Base-by-base conservation (phyloP, 1,139 yeast genomes). In the Diutina siamensis region DNA sequence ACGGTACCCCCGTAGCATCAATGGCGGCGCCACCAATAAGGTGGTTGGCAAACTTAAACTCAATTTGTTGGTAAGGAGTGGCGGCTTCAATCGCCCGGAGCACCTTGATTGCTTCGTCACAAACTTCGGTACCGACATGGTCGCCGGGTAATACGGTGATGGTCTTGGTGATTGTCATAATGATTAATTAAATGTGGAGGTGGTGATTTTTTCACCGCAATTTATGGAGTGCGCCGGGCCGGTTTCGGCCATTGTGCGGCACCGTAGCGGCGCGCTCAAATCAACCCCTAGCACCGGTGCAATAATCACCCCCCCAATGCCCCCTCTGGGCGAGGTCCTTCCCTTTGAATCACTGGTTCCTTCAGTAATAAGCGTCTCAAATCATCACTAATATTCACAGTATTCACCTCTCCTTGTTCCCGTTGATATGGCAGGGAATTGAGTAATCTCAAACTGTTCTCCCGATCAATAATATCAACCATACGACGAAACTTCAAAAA, bases 21-120 rank as follows among this genome's bases (percentile, higher is more conserved):
- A 92, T 89, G 45, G 97, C 95, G 46, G 97, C 97, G 54, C 98
- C 98, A 50, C 98, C 98, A 57, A 92, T 89, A 57, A 89, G 74
- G 59, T 88, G 95, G 51, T 82, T 68, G 57, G 83, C 74, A 64
- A 87, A 86, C 46, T 83, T 76, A 62, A 92, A 89, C 57, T 79
- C 66, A 57, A 83, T 68, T 33, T 68, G 60, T 47, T 62, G 65
- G 54, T 57, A 52, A 32, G 89, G 83, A 45, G 82, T 76, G 47
- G 64, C 77, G 51, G 71, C 72, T 55, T 78, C 78, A 55, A 92
- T 83, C 46, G 95, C 87, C 49, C 78, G 71, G 51, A 92, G 74
- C 33, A 92, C 96, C 64, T 89, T 92, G 58, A 89, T 78, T 44
- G 98, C 97, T 70, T 89, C 97, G 31, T 68, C 78, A 48, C 86